Percentiles rank a stretch among this genome's conserved stretches.
phyloP scores from a whole-genome alignment of 768 basidiomycete species.

The Obba rivulosa region DNA sequence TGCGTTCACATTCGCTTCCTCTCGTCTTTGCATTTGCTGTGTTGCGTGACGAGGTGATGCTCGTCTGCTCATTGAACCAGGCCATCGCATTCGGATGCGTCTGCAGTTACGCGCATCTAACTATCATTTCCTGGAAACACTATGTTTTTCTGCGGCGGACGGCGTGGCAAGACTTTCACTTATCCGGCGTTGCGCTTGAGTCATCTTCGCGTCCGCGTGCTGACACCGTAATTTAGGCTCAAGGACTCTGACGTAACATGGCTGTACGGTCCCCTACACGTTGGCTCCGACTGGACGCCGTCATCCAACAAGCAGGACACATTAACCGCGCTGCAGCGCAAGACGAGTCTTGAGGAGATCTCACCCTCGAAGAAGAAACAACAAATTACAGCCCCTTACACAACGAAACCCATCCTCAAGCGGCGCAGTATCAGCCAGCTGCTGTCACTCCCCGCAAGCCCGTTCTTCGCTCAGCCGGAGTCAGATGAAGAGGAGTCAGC shows the following conservation, averaged over 20 bases:
- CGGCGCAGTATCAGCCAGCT: slow-evolving; percentile 90
- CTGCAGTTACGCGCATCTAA: too few relatives aligned
- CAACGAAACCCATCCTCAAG: slow-evolving; percentile 88
- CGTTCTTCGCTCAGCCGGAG: slow-evolving; percentile 16
- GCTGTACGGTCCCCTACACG: slow-evolving; percentile 96
- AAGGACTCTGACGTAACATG: slow-evolving; percentile 99
- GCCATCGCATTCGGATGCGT: too few relatives aligned
- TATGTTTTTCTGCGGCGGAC: too few relatives aligned
- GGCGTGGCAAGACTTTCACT: too few relatives aligned
- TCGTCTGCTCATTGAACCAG: too few relatives aligned
- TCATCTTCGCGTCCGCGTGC: too few relatives aligned
- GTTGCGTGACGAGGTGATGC: too few relatives aligned
- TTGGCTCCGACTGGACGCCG: slow-evolving; percentile 72
- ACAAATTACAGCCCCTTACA: slow-evolving; percentile 7
- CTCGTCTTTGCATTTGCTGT: too few relatives aligned
- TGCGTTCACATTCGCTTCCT: too few relatives aligned
- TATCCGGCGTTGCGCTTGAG: too few relatives aligned
- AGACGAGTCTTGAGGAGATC: slow-evolving; percentile 40
- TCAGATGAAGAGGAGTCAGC: slow-evolving; percentile 9
- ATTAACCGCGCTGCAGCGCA: slow-evolving; percentile 21
- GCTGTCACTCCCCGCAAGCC: slow-evolving; percentile 37
- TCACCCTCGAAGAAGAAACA: slow-evolving; percentile 6
- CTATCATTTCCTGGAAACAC: too few relatives aligned
- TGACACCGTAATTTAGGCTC: slow-evolving; percentile 51
- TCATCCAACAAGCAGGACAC: slow-evolving; percentile 28